phyloP scores from a whole-genome alignment of 495 filamentous ascomycete genomes.

The Hamigera avellanea region DNA sequence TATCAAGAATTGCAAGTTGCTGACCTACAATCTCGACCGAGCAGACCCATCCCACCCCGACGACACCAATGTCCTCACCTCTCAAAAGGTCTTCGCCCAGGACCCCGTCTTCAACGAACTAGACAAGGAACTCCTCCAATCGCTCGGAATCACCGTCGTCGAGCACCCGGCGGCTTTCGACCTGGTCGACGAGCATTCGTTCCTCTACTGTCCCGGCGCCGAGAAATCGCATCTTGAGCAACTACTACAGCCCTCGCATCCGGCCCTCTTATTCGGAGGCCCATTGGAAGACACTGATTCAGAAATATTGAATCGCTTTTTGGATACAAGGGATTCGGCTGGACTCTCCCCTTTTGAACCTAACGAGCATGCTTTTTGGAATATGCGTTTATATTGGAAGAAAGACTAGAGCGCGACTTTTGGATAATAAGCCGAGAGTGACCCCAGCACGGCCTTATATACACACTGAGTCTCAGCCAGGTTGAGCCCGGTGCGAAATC shows the following conservation, averaged over 20 bases:
- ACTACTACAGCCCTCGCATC: slow-evolving; percentile 14
- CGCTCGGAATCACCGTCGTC: slow-evolving; percentile 41
- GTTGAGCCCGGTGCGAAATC: too few species aligned
- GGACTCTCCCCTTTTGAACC: slow-evolving; percentile 22
- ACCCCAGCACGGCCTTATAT: too few species aligned
- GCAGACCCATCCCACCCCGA: too few species aligned
- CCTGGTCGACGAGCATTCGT: slow-evolving; percentile 34
- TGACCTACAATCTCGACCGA: too few species aligned
- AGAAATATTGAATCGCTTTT: slow-evolving; percentile 15
- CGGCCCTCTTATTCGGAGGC: slow-evolving; percentile 22
- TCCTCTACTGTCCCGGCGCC: slow-evolving; percentile 52
- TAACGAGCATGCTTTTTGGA: slow-evolving; percentile 32
- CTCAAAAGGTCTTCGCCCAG: slow-evolving; percentile 42
- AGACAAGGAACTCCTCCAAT: slow-evolving; percentile 46
- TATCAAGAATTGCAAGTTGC: too few species aligned
- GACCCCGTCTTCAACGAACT: slow-evolving; percentile 57
- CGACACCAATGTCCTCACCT: too few species aligned
- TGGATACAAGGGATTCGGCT: slow-evolving; percentile 11
- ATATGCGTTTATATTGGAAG: slow-evolving; percentile 28
- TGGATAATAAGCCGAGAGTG: not conserved
- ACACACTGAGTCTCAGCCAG: too few species aligned
- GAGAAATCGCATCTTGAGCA: slow-evolving; percentile 27
- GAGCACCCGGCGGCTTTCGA: slow-evolving; percentile 46
- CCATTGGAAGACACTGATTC: slow-evolving; percentile 24
- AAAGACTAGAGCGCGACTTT: not conserved